Percentiles rank a stretch among this genome's conserved stretches.
phyloP scores from a whole-genome alignment of 2,329 filamentous ascomycete species.

The Chalaropsis ovoidea region DNA sequence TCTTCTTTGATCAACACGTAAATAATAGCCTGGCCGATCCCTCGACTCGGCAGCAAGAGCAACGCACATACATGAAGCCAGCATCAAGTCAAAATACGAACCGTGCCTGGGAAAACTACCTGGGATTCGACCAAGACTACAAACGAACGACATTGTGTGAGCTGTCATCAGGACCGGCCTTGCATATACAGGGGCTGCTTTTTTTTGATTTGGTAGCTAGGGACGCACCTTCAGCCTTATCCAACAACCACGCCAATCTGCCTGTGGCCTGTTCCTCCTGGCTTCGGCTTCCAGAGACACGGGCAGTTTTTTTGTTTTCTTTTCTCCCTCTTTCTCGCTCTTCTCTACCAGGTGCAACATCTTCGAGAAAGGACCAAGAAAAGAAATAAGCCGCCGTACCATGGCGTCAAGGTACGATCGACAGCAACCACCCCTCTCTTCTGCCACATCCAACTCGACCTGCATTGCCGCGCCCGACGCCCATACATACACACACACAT shows the following conservation, averaged over 20 bases:
- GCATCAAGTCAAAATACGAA: not conserved
- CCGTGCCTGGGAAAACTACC: not conserved
- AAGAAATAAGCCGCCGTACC: not conserved
- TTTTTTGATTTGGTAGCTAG: not conserved
- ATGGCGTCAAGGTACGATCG: slow-evolving; percentile 16
- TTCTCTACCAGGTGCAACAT: not conserved
- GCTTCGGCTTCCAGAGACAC: not conserved
- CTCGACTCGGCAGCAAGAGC: no score
- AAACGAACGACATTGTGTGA: not conserved
- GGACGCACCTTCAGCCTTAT: slow-evolving; percentile 11
- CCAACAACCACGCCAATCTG: not conserved
- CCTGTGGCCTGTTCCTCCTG: not conserved
- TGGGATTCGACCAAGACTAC: not conserved
- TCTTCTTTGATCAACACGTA: no score
- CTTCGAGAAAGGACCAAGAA: not conserved
- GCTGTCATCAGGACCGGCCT: not conserved
- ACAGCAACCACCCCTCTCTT: not conserved
- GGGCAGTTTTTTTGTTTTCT: not conserved
- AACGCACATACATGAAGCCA: no score
- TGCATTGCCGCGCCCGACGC: not conserved
- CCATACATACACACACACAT: not conserved
- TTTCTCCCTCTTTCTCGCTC: not conserved
- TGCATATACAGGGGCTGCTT: slow-evolving; percentile 11
- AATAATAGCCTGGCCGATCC: no score
- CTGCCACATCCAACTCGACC: no score